phyloP scores from a whole-genome alignment of 495 filamentous ascomycete species.

The Penicillium odoratum region DNA sequence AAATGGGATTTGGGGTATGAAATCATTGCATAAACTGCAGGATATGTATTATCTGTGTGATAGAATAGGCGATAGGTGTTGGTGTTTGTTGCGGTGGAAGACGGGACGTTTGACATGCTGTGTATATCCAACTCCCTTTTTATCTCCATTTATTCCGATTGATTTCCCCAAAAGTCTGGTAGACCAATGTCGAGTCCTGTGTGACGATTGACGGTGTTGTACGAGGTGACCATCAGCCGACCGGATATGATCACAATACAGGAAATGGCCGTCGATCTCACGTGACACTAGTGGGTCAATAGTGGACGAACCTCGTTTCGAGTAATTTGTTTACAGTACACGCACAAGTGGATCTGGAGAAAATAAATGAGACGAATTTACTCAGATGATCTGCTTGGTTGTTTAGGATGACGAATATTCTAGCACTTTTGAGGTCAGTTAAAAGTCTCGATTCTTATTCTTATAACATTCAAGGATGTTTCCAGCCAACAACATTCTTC shows the following conservation, averaged over 20 bases:
- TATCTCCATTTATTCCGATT: not conserved
- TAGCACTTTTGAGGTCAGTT: too few species aligned
- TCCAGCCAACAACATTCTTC: slow-evolving; percentile 6
- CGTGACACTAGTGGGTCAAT: not conserved
- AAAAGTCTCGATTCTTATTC: too few species aligned
- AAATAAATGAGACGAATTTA: too few species aligned
- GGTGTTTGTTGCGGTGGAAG: slow-evolving; percentile 1
- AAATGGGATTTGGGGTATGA: not conserved
- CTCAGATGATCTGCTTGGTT: too few species aligned
- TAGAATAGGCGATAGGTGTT: slow-evolving; percentile 2
- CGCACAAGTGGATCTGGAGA: not conserved
- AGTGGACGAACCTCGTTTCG: not conserved
- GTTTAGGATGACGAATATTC: too few species aligned
- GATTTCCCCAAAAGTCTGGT: slow-evolving; percentile 1
- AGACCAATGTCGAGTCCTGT: slow-evolving; percentile 11
- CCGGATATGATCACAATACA: not conserved
- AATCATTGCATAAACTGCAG: slow-evolving; percentile 1
- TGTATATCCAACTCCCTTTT: slow-evolving; percentile 1
- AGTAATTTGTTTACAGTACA: not conserved
- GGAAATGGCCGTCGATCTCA: slow-evolving; percentile 3
- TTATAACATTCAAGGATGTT: not conserved
- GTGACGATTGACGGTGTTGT: slow-evolving; percentile 7
- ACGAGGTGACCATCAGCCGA: slow-evolving; percentile 12
- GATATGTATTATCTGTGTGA: slow-evolving; percentile 7
- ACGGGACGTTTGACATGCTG: not conserved